These are phyloP conservation scores for Didymella segeticola DNA, from an alignment of 2,329 filamentous ascomycete species.

Conservation along the genomic window DNA sequence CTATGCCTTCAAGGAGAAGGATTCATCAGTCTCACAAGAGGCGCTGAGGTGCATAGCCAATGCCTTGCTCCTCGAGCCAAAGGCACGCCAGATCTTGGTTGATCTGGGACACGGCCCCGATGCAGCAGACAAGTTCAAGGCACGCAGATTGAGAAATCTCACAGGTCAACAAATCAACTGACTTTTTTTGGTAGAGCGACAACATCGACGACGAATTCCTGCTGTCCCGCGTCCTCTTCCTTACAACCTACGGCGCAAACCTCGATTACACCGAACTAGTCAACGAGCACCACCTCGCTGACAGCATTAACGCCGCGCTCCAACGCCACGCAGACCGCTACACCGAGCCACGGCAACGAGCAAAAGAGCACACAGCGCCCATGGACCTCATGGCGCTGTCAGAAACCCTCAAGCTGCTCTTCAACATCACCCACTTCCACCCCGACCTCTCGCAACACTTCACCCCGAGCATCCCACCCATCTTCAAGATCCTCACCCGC, in stretches of 20 bases:
- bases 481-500: conserved; percentile 72
- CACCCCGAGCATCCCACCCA: conserved; percentile 69
- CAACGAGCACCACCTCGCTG: conserved; percentile 69
- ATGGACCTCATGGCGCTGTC: conserved; percentile 81
- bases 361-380: conserved; percentile 52
- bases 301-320: conserved; percentile 73
- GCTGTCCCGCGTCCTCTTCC: conserved; percentile 76
- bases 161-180: no score
- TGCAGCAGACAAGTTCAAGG: conserved; percentile 73
- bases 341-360: conserved; percentile 43
- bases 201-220: conserved; percentile 87
- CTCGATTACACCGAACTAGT: conserved; percentile 71
- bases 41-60: conserved; percentile 86
- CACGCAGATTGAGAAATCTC: no score
- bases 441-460: conserved; percentile 68
- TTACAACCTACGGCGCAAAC: conserved; percentile 79
- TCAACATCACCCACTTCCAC: conserved; percentile 83
- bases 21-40: conserved; percentile 67
- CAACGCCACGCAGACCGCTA: conserved; percentile 65
- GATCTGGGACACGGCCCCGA: conserved; percentile 72
- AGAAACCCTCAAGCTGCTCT: conserved; percentile 86
- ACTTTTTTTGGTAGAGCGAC: no score
- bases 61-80: conserved; percentile 72
- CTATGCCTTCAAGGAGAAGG: conserved; percentile 74
- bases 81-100: conserved; percentile 75